Evolutionary conservation across 305 asterid genomes (phyloP).

Genomic region (Nicotiana rustica): DNA sequence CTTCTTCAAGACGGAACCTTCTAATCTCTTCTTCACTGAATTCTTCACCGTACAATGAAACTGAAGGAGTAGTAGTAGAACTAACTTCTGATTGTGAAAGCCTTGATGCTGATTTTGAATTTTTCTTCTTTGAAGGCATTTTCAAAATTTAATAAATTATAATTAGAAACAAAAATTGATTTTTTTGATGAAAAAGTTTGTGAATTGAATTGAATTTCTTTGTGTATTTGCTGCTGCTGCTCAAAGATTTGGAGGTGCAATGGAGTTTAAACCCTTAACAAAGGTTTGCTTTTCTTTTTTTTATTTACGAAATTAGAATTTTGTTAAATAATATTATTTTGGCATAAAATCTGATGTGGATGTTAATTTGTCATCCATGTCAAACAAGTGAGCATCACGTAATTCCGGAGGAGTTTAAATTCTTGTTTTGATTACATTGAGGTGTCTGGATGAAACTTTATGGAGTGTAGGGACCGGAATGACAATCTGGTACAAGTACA

Average conservation of each 20-base stretch:
- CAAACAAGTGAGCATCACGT: too few relatives aligned
- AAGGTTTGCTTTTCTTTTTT: background rate
- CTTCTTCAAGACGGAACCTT: constrained; percentile 41
- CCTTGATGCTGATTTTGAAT: constrained; percentile 39
- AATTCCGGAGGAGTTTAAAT: too few relatives aligned
- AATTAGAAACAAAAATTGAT: background rate
- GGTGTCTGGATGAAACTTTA: too few relatives aligned
- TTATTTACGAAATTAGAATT: too few relatives aligned
- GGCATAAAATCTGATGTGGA: too few relatives aligned
- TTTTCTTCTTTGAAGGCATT: constrained; percentile 51
- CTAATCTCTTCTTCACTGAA: constrained; percentile 42
- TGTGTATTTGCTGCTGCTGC: background rate
- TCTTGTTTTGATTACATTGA: too few relatives aligned
- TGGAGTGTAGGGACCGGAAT: too few relatives aligned
- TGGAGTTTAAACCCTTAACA: constrained; percentile 22
- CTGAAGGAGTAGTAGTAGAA: constrained; percentile 20
- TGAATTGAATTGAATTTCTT: background rate
- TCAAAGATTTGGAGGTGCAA: background rate
- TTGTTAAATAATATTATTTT: too few relatives aligned
- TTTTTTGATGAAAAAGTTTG: background rate
- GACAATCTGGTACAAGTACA: too few relatives aligned
- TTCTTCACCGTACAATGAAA: constrained; percentile 29
- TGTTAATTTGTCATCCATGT: too few relatives aligned
- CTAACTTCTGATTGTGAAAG: constrained; percentile 30
- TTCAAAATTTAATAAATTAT: background rate